Percentiles rank a stretch among this genome's conserved stretches.
phyloP scores from a whole-genome alignment of 352 stramenopile genomes.

The Phytophthora lateralis region DNA sequence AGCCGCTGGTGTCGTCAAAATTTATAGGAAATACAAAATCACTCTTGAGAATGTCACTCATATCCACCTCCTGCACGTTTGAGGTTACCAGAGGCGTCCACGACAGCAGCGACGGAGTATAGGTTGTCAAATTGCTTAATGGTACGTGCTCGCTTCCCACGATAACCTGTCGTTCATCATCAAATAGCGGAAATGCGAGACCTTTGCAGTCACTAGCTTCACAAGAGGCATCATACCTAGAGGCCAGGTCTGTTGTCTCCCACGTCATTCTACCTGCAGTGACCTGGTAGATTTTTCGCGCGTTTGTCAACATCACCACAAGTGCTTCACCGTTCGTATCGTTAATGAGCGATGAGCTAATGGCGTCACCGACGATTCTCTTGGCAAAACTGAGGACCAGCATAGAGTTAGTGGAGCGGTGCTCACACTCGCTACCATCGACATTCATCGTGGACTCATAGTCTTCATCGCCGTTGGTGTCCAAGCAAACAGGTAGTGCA shows the following conservation, averaged over 20 bases:
- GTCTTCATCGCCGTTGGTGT: constrained; percentile 39
- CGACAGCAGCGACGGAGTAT: constrained; percentile 29
- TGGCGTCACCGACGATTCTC: constrained; percentile 49
- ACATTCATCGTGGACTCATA: constrained; percentile 38
- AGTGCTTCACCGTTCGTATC: constrained; percentile 5
- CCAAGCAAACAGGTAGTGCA: constrained; percentile 46
- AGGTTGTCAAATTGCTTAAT: constrained; percentile 36
- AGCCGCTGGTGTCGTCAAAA: constrained; percentile 40
- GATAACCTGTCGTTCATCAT: constrained; percentile 27
- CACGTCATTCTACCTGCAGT: constrained; percentile 53
- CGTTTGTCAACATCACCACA: constrained; percentile 48
- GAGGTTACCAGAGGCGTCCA: constrained; percentile 48
- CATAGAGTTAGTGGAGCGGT: constrained; percentile 39
- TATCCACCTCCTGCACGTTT: constrained; percentile 60
- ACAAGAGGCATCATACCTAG: constrained; percentile 38
- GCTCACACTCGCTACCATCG: constrained; percentile 25
- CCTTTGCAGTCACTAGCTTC: constrained; percentile 35
- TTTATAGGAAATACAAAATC: constrained; percentile 62
- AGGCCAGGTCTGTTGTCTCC: constrained; percentile 39
- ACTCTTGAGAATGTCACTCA: constrained; percentile 50
- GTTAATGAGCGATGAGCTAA: constrained; percentile 31
- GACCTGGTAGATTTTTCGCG: constrained; percentile 50
- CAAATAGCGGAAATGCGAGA: constrained; percentile 31
- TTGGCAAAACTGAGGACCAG: constrained; percentile 68
- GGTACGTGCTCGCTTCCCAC: constrained; percentile 40